phyloP scores from a whole-genome alignment of 2,329 filamentous ascomycete species.

The Raffaelea albimanens region DNA sequence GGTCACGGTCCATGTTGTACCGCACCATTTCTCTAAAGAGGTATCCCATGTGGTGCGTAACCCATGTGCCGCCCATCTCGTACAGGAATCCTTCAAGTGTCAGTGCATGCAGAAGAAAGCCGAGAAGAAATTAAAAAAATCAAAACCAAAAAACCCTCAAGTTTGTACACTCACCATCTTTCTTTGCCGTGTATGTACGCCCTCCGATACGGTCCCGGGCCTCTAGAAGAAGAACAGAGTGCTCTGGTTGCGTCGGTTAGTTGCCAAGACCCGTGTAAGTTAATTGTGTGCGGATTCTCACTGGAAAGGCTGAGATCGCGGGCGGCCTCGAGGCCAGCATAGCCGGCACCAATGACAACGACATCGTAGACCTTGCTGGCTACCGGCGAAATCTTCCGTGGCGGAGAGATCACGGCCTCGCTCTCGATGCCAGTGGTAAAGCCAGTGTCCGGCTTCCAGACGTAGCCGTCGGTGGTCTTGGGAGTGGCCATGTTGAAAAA shows the following conservation, averaged over 20 bases:
- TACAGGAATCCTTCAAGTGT: neutral
- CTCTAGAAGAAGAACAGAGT: neutral
- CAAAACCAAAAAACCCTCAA: too few relatives aligned
- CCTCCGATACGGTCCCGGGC: neutral
- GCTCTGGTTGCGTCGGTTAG: too few relatives aligned
- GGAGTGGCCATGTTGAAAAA: too few relatives aligned
- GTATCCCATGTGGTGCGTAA: neutral
- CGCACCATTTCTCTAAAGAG: neutral
- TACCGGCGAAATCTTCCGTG: neutral
- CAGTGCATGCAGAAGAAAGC: too few relatives aligned
- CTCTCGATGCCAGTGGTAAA: neutral
- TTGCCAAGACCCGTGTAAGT: neutral
- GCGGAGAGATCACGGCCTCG: neutral
- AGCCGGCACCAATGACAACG: neutral
- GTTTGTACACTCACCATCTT: neutral
- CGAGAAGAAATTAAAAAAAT: too few relatives aligned
- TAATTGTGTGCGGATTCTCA: neutral
- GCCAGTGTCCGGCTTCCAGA: neutral
- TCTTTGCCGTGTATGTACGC: neutral
- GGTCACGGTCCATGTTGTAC: neutral
- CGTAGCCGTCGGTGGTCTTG: neutral
- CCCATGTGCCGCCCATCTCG: neutral
- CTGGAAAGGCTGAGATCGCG: neutral
- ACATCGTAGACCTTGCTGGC: neutral
- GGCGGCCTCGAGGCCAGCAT: neutral